Conservation (phyloP, 352 stramenopile species). For the Plasmopara halstedii region DNA sequence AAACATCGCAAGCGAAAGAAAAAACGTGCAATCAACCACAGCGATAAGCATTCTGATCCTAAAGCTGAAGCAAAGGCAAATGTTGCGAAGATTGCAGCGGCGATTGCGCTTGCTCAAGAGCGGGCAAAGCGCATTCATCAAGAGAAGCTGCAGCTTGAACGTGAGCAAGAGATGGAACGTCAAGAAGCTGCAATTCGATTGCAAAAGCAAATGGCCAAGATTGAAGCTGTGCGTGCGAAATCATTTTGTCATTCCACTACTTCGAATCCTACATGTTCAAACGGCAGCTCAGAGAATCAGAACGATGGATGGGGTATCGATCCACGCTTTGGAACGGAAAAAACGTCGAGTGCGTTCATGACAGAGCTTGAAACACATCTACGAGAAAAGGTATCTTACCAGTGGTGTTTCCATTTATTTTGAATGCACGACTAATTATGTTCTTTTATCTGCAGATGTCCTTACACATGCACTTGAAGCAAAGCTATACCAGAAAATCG, state of each 20-base stretch:
- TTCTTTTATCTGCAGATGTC: slow-evolving; percentile 23
- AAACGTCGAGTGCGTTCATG: slow-evolving; percentile 15
- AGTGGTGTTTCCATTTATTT: neutral
- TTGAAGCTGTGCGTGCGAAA: slow-evolving; percentile 26
- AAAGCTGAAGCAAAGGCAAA: slow-evolving; percentile 16
- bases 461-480: slow-evolving; percentile 28
- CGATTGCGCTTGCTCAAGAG: slow-evolving; percentile 29
- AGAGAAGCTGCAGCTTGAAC: slow-evolving; percentile 18
- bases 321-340: slow-evolving; percentile 1
- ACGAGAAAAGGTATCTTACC: slow-evolving; percentile 10
- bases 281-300: neutral
- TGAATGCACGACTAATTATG: neutral
- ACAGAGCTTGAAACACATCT: slow-evolving; percentile 12
- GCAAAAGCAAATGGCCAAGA: slow-evolving; percentile 34
- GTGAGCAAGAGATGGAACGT: slow-evolving; percentile 13
- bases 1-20: slow-evolving; percentile 24
- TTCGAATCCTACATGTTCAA: slow-evolving; percentile 5
- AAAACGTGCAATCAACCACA: slow-evolving; percentile 17
- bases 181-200: slow-evolving; percentile 18
- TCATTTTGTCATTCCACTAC: slow-evolving; percentile 10
- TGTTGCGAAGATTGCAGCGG: slow-evolving; percentile 28
- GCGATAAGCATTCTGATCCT: slow-evolving; percentile 6
- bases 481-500: slow-evolving; percentile 18
- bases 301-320: slow-evolving; percentile 8
- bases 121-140: slow-evolving; percentile 25